phyloP scores from a whole-genome alignment of 2,329 filamentous ascomycete species.

The Aspergillus sp. region DNA sequence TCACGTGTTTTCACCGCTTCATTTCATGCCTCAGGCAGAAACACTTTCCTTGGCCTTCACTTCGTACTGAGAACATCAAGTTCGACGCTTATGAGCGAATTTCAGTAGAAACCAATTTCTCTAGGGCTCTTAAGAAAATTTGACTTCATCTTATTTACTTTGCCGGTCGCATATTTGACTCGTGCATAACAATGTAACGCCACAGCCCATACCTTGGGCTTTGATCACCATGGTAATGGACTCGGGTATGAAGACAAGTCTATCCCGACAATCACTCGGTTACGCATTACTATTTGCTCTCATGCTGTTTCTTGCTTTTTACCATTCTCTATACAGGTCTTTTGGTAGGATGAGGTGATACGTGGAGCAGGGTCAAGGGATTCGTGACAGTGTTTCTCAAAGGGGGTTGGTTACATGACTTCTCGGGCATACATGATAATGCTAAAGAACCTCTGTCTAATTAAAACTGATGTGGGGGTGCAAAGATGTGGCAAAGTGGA shows the following conservation, averaged over 20 bases:
- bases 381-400: conserved; percentile 39
- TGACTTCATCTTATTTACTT: too few species aligned
- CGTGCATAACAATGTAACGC: too few species aligned
- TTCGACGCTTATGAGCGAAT: too few species aligned
- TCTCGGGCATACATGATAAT: conserved; percentile 44
- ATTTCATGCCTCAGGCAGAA: conserved; percentile 18
- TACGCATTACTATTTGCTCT: background rate
- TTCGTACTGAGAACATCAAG: background rate
- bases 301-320: background rate
- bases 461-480: conserved; percentile 32
- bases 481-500: conserved; percentile 9
- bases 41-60: too few species aligned
- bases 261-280: background rate
- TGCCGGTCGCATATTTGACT: too few species aligned
- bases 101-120: too few species aligned
- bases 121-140: too few species aligned
- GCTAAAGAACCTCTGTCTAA: conserved; percentile 42
- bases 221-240: too few species aligned
- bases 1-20: conserved; percentile 27
- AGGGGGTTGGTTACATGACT: conserved; percentile 41
- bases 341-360: conserved; percentile 19
- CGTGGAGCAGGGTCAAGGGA: conserved; percentile 21
- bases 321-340: conserved; percentile 28
- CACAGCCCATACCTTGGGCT: too few species aligned
- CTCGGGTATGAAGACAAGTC: too few species aligned